Evolutionary conservation across 2,329 filamentous ascomycete genomes (phyloP).

Genomic region (Penicillium sp.): DNA sequence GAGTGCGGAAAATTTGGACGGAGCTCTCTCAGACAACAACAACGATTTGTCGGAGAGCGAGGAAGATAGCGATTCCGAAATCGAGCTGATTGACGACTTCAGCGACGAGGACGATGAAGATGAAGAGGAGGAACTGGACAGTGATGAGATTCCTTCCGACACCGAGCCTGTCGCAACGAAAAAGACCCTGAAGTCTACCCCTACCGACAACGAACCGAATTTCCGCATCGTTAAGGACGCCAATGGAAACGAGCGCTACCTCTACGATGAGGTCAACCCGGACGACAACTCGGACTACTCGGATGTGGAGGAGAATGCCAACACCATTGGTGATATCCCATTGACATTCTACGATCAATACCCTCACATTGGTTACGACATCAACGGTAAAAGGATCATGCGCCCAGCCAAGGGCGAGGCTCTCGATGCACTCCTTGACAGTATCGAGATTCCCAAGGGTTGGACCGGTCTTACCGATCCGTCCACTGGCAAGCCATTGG

Average conservation of each 20-base stretch:
- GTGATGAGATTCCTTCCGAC: constrained; percentile 58
- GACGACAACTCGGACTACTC: constrained; percentile 96
- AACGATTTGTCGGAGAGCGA: constrained; percentile 46
- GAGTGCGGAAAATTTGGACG: constrained; percentile 50
- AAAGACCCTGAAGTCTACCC: constrained; percentile 37
- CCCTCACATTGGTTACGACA: constrained; percentile 97
- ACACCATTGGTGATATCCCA: constrained; percentile 95
- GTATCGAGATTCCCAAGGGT: constrained; percentile 94
- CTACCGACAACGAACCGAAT: constrained; percentile 50
- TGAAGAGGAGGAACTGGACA: constrained; percentile 57
- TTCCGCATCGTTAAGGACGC: constrained; percentile 76
- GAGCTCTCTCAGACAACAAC: constrained; percentile 50
- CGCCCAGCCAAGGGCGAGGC: constrained; percentile 93
- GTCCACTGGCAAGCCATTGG: constrained; percentile 87
- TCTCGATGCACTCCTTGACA: constrained; percentile 89
- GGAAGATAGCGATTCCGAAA: constrained; percentile 49
- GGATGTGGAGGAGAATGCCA: constrained; percentile 76
- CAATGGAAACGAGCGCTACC: constrained; percentile 86
- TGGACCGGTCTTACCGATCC: constrained; percentile 97
- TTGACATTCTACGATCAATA: constrained; percentile 96
- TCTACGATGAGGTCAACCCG: constrained; percentile 92
- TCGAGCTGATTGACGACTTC: constrained; percentile 64
- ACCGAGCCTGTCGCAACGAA: constrained; percentile 50
- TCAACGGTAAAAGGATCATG: constrained; percentile 98
- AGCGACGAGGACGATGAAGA: constrained; percentile 57